Conservation (phyloP, 352 stramenopile genomes). For the Phytophthora macrochlamydospora region DNA sequence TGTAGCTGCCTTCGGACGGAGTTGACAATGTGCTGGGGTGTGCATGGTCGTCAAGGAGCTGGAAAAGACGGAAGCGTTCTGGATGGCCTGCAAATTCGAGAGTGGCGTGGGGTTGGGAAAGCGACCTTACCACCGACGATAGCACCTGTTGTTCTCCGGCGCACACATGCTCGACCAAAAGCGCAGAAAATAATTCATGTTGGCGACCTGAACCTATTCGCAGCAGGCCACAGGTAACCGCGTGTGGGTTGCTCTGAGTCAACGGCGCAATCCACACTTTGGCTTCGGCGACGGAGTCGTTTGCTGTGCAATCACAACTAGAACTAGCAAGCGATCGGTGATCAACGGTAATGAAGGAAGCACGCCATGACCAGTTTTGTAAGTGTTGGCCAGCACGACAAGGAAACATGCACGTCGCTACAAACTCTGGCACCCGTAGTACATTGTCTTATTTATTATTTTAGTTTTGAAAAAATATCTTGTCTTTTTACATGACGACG, state of each 20-base stretch:
- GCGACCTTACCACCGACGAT: not conserved
- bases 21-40: slow-evolving; percentile 8
- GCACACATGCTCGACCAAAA: not conserved
- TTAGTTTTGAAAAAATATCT: slow-evolving; percentile 1
- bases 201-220: not conserved
- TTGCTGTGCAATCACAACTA: too few relatives aligned
- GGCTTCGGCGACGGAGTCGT: too few relatives aligned
- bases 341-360: too few relatives aligned
- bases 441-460: not conserved
- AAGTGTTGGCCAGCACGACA: too few relatives aligned
- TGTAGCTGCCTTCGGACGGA: slow-evolving; percentile 17
- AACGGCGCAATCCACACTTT: too few relatives aligned
- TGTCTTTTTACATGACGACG: slow-evolving; percentile 67
- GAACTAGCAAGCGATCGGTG: too few relatives aligned
- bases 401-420: too few relatives aligned
- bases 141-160: not conserved
- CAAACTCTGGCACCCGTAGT: too few relatives aligned
- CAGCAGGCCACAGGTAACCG: not conserved
- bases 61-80: slow-evolving; percentile 6
- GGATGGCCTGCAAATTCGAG: not conserved
- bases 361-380: too few relatives aligned
- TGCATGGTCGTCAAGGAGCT: slow-evolving; percentile 12
- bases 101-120: not conserved
- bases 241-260: too few relatives aligned
- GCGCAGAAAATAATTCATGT: not conserved